Conservation (phyloP, 805 yeast species). For the Babjeviella inositovora region DNA sequence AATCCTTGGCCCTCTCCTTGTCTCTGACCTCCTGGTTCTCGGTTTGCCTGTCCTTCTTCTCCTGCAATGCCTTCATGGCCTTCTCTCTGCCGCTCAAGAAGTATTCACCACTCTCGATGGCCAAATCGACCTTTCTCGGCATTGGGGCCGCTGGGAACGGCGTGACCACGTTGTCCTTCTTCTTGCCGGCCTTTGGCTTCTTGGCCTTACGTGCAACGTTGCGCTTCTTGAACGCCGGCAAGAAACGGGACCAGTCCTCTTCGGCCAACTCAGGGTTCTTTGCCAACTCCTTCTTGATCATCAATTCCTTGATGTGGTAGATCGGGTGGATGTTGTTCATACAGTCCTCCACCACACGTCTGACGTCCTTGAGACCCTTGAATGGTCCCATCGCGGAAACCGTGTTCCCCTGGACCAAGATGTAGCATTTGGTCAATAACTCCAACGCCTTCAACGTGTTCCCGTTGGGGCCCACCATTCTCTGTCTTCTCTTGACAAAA, state of each 20-base stretch:
- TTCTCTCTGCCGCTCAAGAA: conserved; percentile 82
- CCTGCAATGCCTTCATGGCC: conserved; percentile 51
- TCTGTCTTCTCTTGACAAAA: conserved; percentile 88
- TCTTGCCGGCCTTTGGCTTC: conserved; percentile 20
- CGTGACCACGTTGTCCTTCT: conserved; percentile 70
- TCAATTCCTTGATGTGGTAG: conserved; percentile 89
- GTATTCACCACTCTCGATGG: conserved; percentile 96
- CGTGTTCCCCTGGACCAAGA: conserved; percentile 93
- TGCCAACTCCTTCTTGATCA: conserved; percentile 92
- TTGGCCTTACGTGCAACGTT: conserved; percentile 73
- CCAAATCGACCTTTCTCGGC: conserved; percentile 94
- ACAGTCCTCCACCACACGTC: conserved; percentile 94
- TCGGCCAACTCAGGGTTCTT: conserved; percentile 90
- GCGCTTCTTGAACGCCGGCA: conserved; percentile 93
- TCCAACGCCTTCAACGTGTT: conserved; percentile 93
- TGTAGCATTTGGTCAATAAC: conserved; percentile 86
- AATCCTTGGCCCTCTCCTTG: conserved; percentile 61
- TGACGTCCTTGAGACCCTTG: conserved; percentile 79
- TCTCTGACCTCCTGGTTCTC: conserved; percentile 51
- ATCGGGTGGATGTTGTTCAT: conserved; percentile 97
- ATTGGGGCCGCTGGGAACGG: conserved; percentile 98
- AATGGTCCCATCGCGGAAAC: conserved; percentile 95
- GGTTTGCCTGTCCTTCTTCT: conserved; percentile 66
- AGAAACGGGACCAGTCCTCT: conserved; percentile 93
- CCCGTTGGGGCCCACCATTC: conserved; percentile 94